Conservation (phyloP, 208 protist genomes). For the Trypanosoma lewisi region DNA sequence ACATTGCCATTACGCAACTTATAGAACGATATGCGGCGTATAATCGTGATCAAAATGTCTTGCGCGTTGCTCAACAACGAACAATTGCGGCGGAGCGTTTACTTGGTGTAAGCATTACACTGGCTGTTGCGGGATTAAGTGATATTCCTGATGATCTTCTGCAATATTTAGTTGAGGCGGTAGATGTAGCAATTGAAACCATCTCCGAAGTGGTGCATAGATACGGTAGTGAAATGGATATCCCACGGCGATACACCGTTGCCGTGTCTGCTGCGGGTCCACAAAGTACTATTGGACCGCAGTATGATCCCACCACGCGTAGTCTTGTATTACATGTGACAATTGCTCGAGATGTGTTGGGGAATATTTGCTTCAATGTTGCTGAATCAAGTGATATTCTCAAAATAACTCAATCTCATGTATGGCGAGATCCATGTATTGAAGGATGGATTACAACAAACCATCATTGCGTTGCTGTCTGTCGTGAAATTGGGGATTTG, state of each 20-base stretch:
- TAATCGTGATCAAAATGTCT: conserved; percentile 52
- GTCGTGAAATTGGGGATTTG: conserved; percentile 45
- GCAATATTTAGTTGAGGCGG: conserved; percentile 79
- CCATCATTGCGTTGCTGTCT: conserved; percentile 39
- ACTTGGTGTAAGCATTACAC: conserved; percentile 60
- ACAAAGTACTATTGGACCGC: conserved; percentile 24
- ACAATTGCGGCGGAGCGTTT: conserved; percentile 38
- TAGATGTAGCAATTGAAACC: conserved; percentile 61
- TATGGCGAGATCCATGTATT: conserved; percentile 82
- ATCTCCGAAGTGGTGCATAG: conserved; percentile 48
- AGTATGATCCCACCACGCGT: conserved; percentile 70
- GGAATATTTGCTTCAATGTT: conserved; percentile 53
- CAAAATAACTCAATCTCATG: conserved; percentile 64
- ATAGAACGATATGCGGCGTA: conserved; percentile 61
- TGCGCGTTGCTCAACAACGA: conserved; percentile 48
- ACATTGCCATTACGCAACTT: conserved; percentile 60
- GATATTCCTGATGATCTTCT: conserved; percentile 65
- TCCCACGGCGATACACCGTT: conserved; percentile 62
- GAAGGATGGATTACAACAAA: conserved; percentile 78
- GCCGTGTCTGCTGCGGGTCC: conserved; percentile 34
- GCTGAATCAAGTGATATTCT: conserved; percentile 57
- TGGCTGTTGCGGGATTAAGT: conserved; percentile 46
- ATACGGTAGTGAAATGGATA: conserved; percentile 39
- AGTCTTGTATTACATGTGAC: conserved; percentile 56
- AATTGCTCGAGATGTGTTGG: conserved; percentile 46